Percentiles rank a stretch among this genome's conserved stretches.
These are phyloP conservation scores for Lodderomyces elongisporus DNA, from an alignment of 1,139 yeast genomes.

Conservation along the genomic window DNA sequence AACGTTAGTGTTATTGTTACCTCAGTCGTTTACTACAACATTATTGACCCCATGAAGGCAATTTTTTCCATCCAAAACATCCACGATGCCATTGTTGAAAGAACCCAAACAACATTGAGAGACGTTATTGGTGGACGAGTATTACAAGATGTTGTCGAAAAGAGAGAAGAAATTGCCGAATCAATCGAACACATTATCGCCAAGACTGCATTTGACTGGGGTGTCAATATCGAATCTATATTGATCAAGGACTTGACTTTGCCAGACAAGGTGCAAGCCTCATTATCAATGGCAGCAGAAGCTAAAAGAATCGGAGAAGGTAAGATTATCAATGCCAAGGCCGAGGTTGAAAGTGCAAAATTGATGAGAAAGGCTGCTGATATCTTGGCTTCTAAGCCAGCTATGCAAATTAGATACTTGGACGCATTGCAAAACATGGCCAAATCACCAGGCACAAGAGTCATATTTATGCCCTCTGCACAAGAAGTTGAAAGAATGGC, in stretches of 20 bases:
- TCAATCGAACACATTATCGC: constrained; percentile 59
- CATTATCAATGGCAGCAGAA: constrained; percentile 72
- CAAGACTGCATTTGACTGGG: constrained; percentile 67
- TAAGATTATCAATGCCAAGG: constrained; percentile 70
- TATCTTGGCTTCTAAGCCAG: constrained; percentile 72
- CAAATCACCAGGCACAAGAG: constrained; percentile 54
- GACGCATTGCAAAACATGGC: constrained; percentile 82
- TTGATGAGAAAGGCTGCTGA: constrained; percentile 79
- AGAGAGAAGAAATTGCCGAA: constrained; percentile 68
- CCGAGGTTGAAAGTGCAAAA: constrained; percentile 73
- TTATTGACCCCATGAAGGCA: constrained; percentile 67
- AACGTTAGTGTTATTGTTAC: constrained; percentile 60
- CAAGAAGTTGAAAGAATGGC: constrained; percentile 39
- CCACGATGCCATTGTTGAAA: constrained; percentile 56
- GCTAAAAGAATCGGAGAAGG: constrained; percentile 75
- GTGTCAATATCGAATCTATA: constrained; percentile 64
- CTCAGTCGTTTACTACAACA: constrained; percentile 65
- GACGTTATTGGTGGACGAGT: constrained; percentile 67
- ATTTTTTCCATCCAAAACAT: constrained; percentile 54
- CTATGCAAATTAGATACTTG: constrained; percentile 74
- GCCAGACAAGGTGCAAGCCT: constrained; percentile 53
- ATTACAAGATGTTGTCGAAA: constrained; percentile 70
- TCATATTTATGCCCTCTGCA: constrained; percentile 67
- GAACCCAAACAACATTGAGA: constrained; percentile 72
- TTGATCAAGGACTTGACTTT: constrained; percentile 64